These are phyloP conservation scores for Notholithocarpus densiflorus DNA, from an alignment of 306 rosid genomes.

Conservation along the genomic window DNA sequence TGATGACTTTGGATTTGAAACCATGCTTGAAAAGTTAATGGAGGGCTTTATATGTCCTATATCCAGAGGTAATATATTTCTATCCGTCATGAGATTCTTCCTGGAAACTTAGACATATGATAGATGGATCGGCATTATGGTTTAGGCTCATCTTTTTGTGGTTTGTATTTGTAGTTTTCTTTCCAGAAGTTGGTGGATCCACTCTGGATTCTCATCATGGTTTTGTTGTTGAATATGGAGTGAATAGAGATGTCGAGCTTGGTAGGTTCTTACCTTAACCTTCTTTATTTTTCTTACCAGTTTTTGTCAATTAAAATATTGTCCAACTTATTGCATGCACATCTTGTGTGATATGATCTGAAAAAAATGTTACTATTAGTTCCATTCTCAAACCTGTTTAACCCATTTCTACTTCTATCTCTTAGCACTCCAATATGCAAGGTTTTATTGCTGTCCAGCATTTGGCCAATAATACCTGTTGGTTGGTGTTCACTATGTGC, in stretches of 20 bases:
- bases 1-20: slow-evolving; percentile 87
- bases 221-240: slow-evolving; percentile 92
- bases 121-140: slow-evolving; percentile 11
- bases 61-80: slow-evolving; percentile 49
- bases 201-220: slow-evolving; percentile 96
- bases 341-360: background rate
- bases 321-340: background rate
- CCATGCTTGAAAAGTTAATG: slow-evolving; percentile 83
- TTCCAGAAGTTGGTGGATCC: slow-evolving; percentile 81
- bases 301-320: background rate
- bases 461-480: background rate
- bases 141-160: slow-evolving; percentile 23
- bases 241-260: slow-evolving; percentile 78
- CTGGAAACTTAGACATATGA: background rate
- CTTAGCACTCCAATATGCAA: background rate
- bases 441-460: background rate
- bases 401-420: background rate
- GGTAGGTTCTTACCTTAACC: slow-evolving; percentile 47
- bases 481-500: background rate
- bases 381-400: background rate
- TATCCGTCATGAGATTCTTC: slow-evolving; percentile 7
- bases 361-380: background rate
- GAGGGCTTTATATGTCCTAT: slow-evolving; percentile 68
- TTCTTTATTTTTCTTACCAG: background rate
- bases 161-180: slow-evolving; percentile 66